Evolutionary conservation across 2,329 filamentous ascomycete species (phyloP).

Genomic region (Triangularia setosa): DNA sequence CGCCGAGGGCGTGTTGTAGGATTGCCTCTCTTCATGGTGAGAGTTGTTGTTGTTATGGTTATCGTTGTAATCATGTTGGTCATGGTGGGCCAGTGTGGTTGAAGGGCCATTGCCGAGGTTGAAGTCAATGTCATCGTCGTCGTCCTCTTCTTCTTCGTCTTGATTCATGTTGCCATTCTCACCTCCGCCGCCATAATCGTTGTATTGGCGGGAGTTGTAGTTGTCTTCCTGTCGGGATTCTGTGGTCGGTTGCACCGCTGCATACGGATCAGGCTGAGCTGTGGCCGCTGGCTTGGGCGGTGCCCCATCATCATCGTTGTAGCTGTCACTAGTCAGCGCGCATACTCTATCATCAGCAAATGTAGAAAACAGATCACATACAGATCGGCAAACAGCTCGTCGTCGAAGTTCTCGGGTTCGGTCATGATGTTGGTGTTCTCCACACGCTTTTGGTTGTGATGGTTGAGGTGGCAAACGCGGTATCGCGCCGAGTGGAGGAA

Average conservation of each 20-base stretch:
- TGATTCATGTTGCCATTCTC: constrained; percentile 37
- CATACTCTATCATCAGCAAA: background rate
- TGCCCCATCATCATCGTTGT: constrained; percentile 57
- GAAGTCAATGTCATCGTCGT: constrained; percentile 54
- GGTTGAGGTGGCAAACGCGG: background rate
- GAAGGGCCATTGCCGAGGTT: constrained; percentile 42
- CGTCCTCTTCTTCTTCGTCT: constrained; percentile 42
- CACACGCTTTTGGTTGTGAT: background rate
- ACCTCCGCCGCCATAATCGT: constrained; percentile 30
- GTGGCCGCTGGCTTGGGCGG: constrained; percentile 33
- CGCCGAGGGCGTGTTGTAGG: constrained; percentile 30
- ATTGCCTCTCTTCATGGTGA: constrained; percentile 19
- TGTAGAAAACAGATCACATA: constrained; percentile 44
- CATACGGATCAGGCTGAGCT: constrained; percentile 25
- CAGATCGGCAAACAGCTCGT: constrained; percentile 90
- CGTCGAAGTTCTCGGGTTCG: constrained; percentile 73
- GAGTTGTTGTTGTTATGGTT: constrained; percentile 5
- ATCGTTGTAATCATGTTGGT: constrained; percentile 18
- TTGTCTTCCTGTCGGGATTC: constrained; percentile 29
- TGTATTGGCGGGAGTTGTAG: constrained; percentile 29
- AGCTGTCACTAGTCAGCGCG: constrained; percentile 39
- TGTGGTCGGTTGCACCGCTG: constrained; percentile 25
- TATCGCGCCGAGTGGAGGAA: background rate
- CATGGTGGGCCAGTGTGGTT: constrained; percentile 29
- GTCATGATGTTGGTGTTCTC: constrained; percentile 52